Evolutionary conservation across 495 filamentous ascomycete species (phyloP), one percentile per base, ranked within the genome.

Genomic region (Lasiosphaeria ovina): DNA sequence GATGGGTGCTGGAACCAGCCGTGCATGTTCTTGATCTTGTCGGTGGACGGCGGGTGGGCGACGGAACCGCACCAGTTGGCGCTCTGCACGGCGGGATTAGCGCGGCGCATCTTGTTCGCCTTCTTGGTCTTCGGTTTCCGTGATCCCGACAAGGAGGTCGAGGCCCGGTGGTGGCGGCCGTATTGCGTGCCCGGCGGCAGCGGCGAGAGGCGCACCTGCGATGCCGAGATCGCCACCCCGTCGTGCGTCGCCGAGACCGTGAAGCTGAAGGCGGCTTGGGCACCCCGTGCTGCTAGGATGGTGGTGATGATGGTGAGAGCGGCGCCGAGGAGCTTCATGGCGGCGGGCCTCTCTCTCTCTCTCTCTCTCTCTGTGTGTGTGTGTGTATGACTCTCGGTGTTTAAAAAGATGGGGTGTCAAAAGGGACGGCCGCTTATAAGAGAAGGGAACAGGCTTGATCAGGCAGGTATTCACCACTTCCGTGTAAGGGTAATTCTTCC

Each of bases 61-160:
- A 72, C 69, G 8, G 71, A 57, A 1, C 71, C 71, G 47, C 71
- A 73, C 71, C 71, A 73, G 59, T 73, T 73, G 56, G 45, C 50
- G 32, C 62, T 68, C 35, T 7, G 51, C 9, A 56, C 48, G 3
- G 38, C 58, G 0, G 65, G 53, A 34, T 72, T 72, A 32, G 65
- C 42, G 35, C 71, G 58, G 32, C 38, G 54, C 2, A 33, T 53
- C 60, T 56, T 63, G 38, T 34, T 24, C 24, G 24, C 24, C 24
- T 24, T 33, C 16, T 24, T 34, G 12, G 17, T 6, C 35, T 52
- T 10, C n/a, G 24, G 35, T n/a, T 24, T 24, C 24, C 24, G 24
- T 24, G 24, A 24, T 24, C 24, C 24, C 24, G 24, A 24, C 24
- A 24, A 24, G 24, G 24, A 24, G 24, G 24, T 24, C 24, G 24